Conservation (phyloP, 2,329 filamentous ascomycete genomes). For the Zopfia rhizophila region DNA sequence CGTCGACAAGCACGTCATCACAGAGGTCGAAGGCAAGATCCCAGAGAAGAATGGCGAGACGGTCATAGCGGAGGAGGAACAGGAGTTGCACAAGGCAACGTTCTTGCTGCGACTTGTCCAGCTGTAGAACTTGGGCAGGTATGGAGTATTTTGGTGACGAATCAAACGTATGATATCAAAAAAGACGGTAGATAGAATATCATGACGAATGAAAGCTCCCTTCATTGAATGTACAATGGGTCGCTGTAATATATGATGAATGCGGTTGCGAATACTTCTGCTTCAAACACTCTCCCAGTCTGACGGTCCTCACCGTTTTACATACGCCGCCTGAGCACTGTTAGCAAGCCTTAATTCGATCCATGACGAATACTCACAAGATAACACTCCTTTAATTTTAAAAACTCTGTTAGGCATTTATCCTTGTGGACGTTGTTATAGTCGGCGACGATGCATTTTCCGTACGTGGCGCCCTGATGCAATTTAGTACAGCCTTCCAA, state of each 20-base stretch:
- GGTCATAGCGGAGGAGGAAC: conserved; percentile 82
- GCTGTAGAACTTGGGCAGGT: conserved; percentile 62
- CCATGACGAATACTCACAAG: conserved; percentile 70
- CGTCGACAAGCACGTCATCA: conserved; percentile 74
- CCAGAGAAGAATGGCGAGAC: conserved; percentile 62
- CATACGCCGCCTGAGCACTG: conserved; percentile 37
- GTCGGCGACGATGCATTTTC: conserved; percentile 89
- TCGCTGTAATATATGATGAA: too few species aligned
- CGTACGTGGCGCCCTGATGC: conserved; percentile 80
- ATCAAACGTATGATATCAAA: conserved; percentile 24
- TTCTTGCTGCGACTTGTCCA: conserved; percentile 81
- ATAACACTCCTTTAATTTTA: conserved; percentile 87
- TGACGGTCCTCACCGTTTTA: conserved; percentile 44
- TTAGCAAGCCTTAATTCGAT: too few species aligned
- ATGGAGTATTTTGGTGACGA: conserved; percentile 1
- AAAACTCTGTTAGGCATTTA: conserved; percentile 87
- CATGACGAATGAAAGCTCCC: conserved; percentile 1
- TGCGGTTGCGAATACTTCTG: too few species aligned
- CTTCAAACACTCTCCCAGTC: too few species aligned
- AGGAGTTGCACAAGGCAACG: conserved; percentile 84
- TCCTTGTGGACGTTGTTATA: conserved; percentile 92
- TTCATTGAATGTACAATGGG: neutral
- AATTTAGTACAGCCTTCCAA: neutral
- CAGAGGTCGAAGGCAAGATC: conserved; percentile 68
- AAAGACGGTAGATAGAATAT: conserved; percentile 19